Evolutionary conservation across 495 filamentous ascomycete species (phyloP).

Genomic region (Penicillium arizonense): DNA sequence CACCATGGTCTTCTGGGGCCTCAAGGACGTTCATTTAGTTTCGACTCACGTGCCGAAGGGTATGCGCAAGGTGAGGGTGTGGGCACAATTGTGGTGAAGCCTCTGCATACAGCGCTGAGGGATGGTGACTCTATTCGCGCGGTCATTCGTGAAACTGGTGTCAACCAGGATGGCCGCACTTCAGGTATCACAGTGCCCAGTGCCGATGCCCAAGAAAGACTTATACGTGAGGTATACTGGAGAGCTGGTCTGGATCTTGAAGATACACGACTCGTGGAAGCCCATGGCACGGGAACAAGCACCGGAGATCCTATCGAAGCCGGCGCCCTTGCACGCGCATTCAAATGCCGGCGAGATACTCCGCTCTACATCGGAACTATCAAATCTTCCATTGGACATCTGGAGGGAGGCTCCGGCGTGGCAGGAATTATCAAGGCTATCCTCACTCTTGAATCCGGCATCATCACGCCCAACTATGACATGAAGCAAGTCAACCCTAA

Average conservation of each 20-base stretch:
- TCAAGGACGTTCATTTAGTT: constrained; percentile 37
- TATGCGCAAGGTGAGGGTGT: constrained; percentile 48
- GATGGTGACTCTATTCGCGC: constrained; percentile 47
- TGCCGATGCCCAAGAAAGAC: constrained; percentile 30
- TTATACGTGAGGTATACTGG: constrained; percentile 44
- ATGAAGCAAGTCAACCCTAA: constrained; percentile 36
- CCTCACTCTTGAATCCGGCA: constrained; percentile 36
- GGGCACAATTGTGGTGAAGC: constrained; percentile 40
- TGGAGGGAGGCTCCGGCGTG: constrained; percentile 45
- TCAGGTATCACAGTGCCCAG: constrained; percentile 42
- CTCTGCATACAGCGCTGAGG: constrained; percentile 31
- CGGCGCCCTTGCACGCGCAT: constrained; percentile 42
- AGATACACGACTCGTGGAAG: constrained; percentile 44
- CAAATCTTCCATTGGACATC: constrained; percentile 46
- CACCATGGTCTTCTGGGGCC: constrained; percentile 31
- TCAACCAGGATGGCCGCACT: constrained; percentile 55
- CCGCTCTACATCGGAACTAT: constrained; percentile 33
- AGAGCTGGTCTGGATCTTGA: constrained; percentile 31
- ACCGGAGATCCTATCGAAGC: constrained; percentile 52
- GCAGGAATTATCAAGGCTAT: constrained; percentile 41
- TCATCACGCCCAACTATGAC: constrained; percentile 34
- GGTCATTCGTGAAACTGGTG: constrained; percentile 28
- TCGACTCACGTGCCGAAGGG: constrained; percentile 42
- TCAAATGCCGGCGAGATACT: constrained; percentile 16
- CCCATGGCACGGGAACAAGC: constrained; percentile 48